Conservation (phyloP, 306 rosid genomes). For the Sophora flavescens region DNA sequence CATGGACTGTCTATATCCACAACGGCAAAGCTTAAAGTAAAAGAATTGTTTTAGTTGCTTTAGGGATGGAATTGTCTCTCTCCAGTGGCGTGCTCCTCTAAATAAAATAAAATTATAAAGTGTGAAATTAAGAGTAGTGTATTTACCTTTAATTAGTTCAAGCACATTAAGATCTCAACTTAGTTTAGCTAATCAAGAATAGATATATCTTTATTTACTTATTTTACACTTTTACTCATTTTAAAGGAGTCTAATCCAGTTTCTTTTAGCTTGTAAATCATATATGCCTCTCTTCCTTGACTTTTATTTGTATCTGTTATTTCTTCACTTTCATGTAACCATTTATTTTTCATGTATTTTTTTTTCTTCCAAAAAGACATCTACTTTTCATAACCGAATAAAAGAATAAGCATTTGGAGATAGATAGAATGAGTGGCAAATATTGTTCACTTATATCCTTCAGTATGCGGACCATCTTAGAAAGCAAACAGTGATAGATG, state of each 20-base stretch:
- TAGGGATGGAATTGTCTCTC: not conserved
- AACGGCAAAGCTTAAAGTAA: not conserved
- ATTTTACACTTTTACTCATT: no score
- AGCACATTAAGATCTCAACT: no score
- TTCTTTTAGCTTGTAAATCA: not conserved
- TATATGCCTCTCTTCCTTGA: not conserved
- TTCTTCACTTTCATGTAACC: conserved; percentile 11
- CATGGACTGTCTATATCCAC: conserved; percentile 63
- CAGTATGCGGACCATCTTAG: not conserved
- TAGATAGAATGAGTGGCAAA: conserved; percentile 37
- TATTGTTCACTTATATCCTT: conserved; percentile 21
- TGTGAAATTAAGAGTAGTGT: no score
- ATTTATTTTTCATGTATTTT: not conserved
- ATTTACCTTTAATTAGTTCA: no score
- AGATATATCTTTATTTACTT: no score
- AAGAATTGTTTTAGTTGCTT: conserved; percentile 1
- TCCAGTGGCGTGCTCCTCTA: not conserved
- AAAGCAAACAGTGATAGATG: not conserved
- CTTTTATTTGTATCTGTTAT: not conserved
- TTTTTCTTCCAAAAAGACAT: not conserved
- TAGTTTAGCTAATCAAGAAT: no score
- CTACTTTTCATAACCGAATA: conserved; percentile 21
- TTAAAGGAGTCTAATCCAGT: no score
- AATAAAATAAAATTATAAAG: no score
- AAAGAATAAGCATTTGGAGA: conserved; percentile 11